Evolutionary conservation across 768 basidiomycete genomes (phyloP).

Genomic region (Xerocomus spinulosus): DNA sequence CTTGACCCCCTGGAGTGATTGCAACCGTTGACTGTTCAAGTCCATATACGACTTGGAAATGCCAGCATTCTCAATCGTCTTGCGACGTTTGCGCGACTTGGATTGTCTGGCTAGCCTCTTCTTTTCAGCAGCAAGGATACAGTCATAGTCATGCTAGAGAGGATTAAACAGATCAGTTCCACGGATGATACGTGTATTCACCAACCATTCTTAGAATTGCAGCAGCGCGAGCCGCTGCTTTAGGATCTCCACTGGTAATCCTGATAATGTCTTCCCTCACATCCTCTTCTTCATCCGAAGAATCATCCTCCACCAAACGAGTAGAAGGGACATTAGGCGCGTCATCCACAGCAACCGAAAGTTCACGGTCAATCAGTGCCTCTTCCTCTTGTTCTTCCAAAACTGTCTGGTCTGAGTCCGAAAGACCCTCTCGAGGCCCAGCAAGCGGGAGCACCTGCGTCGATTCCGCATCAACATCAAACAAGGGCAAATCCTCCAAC

Average conservation of each 20-base stretch:
- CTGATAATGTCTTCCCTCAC: conserved; percentile 57
- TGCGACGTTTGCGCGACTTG: conserved; percentile 37
- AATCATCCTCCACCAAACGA: conserved; percentile 11
- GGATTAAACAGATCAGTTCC: not conserved
- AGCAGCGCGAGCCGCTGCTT: conserved; percentile 86
- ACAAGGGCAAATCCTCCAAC: conserved; percentile 16
- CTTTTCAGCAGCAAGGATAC: conserved; percentile 43
- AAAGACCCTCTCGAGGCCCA: not conserved
- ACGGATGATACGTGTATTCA: not conserved
- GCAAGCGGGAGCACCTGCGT: conserved; percentile 7
- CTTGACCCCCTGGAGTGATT: conserved; percentile 6
- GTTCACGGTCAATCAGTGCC: conserved; percentile 33
- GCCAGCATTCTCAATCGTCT: conserved; percentile 30
- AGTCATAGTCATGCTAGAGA: conserved; percentile 80
- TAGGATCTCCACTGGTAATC: conserved; percentile 80
- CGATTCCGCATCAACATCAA: conserved; percentile 16
- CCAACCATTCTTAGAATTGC: conserved; percentile 87
- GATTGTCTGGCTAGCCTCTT: conserved; percentile 26
- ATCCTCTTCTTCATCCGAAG: conserved; percentile 29
- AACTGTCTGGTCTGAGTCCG: conserved; percentile 14
- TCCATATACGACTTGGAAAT: conserved; percentile 25
- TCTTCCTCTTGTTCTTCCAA: conserved; percentile 30
- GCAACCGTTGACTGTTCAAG: conserved; percentile 10
- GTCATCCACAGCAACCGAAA: conserved; percentile 30
- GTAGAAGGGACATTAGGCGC: not conserved